Base-by-base conservation (phyloP, 2,329 filamentous ascomycete genomes). In the Penicillium sp. region DNA sequence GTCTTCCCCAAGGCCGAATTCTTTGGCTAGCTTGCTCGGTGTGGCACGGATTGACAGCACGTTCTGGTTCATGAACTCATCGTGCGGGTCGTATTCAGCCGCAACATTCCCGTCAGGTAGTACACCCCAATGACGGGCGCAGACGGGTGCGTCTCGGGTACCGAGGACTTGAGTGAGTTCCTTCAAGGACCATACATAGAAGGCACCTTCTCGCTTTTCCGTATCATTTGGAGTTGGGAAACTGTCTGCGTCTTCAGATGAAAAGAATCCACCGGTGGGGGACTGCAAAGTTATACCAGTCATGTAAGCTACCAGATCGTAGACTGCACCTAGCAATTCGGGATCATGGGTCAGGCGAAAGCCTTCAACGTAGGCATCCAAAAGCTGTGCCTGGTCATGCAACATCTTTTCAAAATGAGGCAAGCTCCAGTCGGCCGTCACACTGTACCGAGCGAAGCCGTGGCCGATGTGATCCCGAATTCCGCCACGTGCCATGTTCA, bases 371-470 rank as follows among this genome's bases (percentile, higher is more conserved):
- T 94, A 97, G 6, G 94, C 81, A 21, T 87, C 83, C 2, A 99
- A 77, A 1, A 97, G 81, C 62, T 97, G 88, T 0, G 90, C 88
- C 67, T 99, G 96, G 68, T 97, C 94, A 51, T 91, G 92, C 9
- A 97, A 83, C 83, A 97, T 92, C 78, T 97, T 97, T 77, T 99
- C 94, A 65, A 97, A 99, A 71, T 96, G 92, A 10, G 94, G 94
- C 43, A 97, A 79, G 59, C 89, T 90, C 94, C 94, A 99, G 74
- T 97, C 90, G 13, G 86, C 79, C 0, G 93, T 97, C 7, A 96
- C 89, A 13, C 91, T 96, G 70, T 96, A 97, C 48, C 93, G 85
- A 33, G 88, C 85, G 65, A 92, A 91, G 6, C 90, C 90, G 67
- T 89, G 84, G 39, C 90, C 89, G 56, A 93, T 83, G 57, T 90